Conservation (phyloP, 345 rosid genomes). For the Cardamine chenopodiifolia region DNA sequence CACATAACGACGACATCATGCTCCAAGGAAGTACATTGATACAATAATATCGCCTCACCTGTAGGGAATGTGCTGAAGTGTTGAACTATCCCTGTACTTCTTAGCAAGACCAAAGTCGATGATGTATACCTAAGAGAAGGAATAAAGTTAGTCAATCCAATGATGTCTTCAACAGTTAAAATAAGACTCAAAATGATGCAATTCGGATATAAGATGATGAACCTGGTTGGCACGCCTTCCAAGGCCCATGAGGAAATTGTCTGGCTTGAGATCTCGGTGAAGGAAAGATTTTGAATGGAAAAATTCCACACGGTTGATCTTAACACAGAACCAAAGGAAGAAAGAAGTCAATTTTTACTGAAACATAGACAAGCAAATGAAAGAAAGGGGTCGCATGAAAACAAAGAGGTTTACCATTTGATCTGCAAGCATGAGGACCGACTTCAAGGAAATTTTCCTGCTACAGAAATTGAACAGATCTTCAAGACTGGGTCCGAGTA, state of each 20-base stretch:
- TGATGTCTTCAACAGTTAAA: background rate
- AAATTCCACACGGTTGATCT: conserved; percentile 58
- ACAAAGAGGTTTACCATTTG: conserved; percentile 51
- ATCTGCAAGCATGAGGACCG: conserved; percentile 74
- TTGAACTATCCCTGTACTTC: conserved; percentile 58
- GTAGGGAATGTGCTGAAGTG: conserved; percentile 61
- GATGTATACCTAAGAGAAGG: conserved; percentile 47
- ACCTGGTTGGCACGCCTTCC: conserved; percentile 69
- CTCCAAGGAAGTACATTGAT: conserved; percentile 2
- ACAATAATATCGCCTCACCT: conserved; percentile 37
- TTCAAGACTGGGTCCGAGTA: conserved; percentile 73
- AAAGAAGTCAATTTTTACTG: background rate
- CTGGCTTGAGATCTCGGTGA: conserved; percentile 66
- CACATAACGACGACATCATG: background rate
- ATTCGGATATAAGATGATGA: background rate
- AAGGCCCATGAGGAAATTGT: conserved; percentile 63
- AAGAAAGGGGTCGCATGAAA: background rate
- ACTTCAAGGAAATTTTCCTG: conserved; percentile 63
- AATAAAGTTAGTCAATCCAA: conserved; percentile 4
- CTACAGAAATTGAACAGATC: conserved; percentile 65
- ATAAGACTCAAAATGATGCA: background rate
- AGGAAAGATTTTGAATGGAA: conserved; percentile 63
- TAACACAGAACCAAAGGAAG: background rate
- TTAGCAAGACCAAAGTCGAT: conserved; percentile 69
- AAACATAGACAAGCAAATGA: background rate